Conservation (phyloP, 2,329 filamentous ascomycete genomes). For the Aspergillus ustus region DNA sequence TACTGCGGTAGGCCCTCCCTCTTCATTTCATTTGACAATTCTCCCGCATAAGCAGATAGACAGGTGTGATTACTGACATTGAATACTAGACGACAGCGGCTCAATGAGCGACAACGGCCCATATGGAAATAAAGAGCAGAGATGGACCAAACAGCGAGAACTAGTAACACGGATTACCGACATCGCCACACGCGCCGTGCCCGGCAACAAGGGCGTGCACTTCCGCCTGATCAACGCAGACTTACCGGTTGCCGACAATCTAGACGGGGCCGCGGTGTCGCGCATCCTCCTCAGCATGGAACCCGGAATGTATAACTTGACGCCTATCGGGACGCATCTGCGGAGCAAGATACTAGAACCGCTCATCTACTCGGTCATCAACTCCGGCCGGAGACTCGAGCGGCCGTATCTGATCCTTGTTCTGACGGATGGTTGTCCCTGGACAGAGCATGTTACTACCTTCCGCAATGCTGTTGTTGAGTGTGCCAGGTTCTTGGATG, state of each 20-base stretch:
- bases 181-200: neutral
- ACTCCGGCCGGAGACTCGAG: neutral
- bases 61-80: neutral
- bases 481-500: neutral
- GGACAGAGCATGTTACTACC: neutral
- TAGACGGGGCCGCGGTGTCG: neutral
- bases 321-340: neutral
- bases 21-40: neutral
- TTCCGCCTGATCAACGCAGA: neutral
- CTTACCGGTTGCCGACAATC: neutral
- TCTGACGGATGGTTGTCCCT: neutral
- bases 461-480: neutral
- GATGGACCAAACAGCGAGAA: neutral
- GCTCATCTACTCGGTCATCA: neutral
- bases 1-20: neutral
- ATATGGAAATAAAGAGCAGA: neutral
- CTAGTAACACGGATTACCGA: neutral
- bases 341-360: neutral
- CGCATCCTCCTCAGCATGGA: neutral
- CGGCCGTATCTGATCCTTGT: neutral
- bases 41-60: neutral
- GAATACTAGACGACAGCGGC: neutral
- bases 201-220: neutral
- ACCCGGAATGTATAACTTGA: neutral
- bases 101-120: neutral